Conservation (phyloP, 495 filamentous ascomycete genomes). For the Neurospora tetrasperma region DNA sequence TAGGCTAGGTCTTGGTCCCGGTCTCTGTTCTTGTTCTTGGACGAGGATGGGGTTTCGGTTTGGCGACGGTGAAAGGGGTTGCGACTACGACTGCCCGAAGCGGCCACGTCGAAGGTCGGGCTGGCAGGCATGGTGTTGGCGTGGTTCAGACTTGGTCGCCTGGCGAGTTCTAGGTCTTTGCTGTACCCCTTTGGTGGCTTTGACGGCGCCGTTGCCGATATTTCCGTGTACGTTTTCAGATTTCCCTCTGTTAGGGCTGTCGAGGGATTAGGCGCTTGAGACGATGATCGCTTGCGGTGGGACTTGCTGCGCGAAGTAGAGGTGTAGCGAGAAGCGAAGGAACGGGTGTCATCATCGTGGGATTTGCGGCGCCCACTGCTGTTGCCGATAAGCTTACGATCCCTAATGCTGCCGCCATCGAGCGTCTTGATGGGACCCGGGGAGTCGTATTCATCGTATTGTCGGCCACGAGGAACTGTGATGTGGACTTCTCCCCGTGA, state of each 20-base stretch:
- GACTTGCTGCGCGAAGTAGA: slow-evolving; percentile 23
- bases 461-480: slow-evolving; percentile 11
- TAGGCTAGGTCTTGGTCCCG: slow-evolving; percentile 89
- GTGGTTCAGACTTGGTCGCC: slow-evolving; percentile 23
- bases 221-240: slow-evolving; percentile 34
- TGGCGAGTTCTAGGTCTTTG: slow-evolving; percentile 28
- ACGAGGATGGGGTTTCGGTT: slow-evolving; percentile 18
- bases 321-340: slow-evolving; percentile 28
- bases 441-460: slow-evolving; percentile 15
- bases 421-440: not conserved
- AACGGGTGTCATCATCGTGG: slow-evolving; percentile 27
- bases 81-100: not conserved
- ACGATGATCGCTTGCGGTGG: slow-evolving; percentile 15
- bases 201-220: slow-evolving; percentile 32
- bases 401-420: not conserved
- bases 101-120: not conserved
- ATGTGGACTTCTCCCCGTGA: slow-evolving; percentile 3
- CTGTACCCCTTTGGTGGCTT: slow-evolving; percentile 28
- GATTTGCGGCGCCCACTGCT: slow-evolving; percentile 18
- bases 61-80: not conserved
- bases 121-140: slow-evolving; percentile 19
- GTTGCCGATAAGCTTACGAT: slow-evolving; percentile 13
- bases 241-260: slow-evolving; percentile 31
- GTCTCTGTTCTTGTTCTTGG: slow-evolving; percentile 35
- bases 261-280: slow-evolving; percentile 10